Conservation (phyloP, 192 early-diverging fungal species). For the Coemansia sp. region DNA sequence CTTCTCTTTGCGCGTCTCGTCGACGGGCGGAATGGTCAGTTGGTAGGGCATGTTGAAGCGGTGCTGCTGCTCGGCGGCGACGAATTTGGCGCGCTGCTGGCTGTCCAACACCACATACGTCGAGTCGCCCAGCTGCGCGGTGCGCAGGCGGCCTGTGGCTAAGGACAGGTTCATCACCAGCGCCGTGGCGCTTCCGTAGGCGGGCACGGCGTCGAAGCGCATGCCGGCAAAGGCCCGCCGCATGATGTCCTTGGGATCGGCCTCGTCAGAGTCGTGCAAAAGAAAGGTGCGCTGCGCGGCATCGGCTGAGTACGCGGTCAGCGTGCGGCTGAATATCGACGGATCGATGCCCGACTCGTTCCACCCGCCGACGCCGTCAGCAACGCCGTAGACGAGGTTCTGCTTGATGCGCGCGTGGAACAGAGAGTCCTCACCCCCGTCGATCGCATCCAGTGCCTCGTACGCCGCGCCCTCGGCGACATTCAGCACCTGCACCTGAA, state of each 20-base stretch:
- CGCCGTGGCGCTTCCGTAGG: conserved; percentile 46
- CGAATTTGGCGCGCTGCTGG: conserved; percentile 23
- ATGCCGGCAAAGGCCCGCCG: conserved; percentile 45
- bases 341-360: conserved; percentile 52
- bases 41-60: conserved; percentile 54
- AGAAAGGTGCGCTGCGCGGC: conserved; percentile 29
- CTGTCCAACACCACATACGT: conserved; percentile 39
- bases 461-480: conserved; percentile 15
- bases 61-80: conserved; percentile 51
- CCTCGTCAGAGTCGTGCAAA: conserved; percentile 49
- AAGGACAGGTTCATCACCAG: conserved; percentile 36
- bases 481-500: conserved; percentile 48
- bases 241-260: conserved; percentile 47
- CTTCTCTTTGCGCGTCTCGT: conserved; percentile 6
- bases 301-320: conserved; percentile 40
- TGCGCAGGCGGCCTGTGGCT: conserved; percentile 24
- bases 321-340: conserved; percentile 46
- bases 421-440: conserved; percentile 52
- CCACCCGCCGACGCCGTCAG: conserved; percentile 55
- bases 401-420: conserved; percentile 46
- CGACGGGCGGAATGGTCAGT: conserved; percentile 42
- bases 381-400: conserved; percentile 48
- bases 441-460: conserved; percentile 42
- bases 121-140: conserved; percentile 52
- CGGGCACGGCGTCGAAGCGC: conserved; percentile 33